Evolutionary conservation across 2,329 filamentous ascomycete genomes (phyloP).

Genomic region (Ophiostoma himal-ulmi): DNA sequence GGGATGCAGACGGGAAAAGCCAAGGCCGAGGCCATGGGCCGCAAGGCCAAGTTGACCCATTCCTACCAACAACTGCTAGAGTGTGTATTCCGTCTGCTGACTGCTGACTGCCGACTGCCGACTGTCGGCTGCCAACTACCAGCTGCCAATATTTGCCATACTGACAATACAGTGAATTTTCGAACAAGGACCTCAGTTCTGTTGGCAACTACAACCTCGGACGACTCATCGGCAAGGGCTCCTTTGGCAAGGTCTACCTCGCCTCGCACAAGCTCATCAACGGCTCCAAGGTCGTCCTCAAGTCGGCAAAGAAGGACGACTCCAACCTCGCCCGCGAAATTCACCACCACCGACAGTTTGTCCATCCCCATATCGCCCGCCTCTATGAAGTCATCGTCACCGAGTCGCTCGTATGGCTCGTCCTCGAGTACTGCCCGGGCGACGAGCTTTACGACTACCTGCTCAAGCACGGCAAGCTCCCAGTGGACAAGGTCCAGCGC

Average conservation of each 20-base stretch:
- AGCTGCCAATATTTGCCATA: background rate
- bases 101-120: background rate
- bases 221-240: slow-evolving; percentile 89
- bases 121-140: too few relatives aligned
- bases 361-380: slow-evolving; percentile 93
- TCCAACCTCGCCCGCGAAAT: slow-evolving; percentile 95
- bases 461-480: slow-evolving; percentile 75
- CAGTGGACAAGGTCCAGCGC: slow-evolving; percentile 81
- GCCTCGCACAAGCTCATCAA: slow-evolving; percentile 96
- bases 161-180: slow-evolving; percentile 69
- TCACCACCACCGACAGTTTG: slow-evolving; percentile 95
- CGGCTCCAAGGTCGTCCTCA: slow-evolving; percentile 98
- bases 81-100: slow-evolving; percentile 48
- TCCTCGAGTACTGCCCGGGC: slow-evolving; percentile 91
- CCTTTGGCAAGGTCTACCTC: slow-evolving; percentile 96
- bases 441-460: slow-evolving; percentile 98
- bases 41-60: slow-evolving; percentile 76
- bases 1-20: slow-evolving; percentile 51
- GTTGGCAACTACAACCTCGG: slow-evolving; percentile 95
- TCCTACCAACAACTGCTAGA: slow-evolving; percentile 95
- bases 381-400: slow-evolving; percentile 98
- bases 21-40: slow-evolving; percentile 67
- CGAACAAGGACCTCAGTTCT: slow-evolving; percentile 79
- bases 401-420: slow-evolving; percentile 89
- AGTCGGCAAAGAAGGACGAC: slow-evolving; percentile 94